A percentile compares a stretch with the other conserved stretches of the same genome.
Conservation (phyloP, 148 eudicot species). For the Pouteria glomerata region DNA sequence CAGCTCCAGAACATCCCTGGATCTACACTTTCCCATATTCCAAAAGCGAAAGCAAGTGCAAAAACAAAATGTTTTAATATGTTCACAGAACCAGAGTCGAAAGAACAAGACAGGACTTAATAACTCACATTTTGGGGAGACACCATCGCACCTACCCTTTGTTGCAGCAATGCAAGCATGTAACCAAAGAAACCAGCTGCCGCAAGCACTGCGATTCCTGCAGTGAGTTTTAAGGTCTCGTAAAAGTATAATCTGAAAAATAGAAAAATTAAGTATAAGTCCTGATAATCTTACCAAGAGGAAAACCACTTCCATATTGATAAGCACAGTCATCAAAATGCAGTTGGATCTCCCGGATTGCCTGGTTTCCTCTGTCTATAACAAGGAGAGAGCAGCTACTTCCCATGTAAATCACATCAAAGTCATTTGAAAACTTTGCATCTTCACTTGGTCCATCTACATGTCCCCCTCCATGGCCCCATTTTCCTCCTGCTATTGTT, state of each 20-base stretch:
- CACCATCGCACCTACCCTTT: conserved; percentile 55
- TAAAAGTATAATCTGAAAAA: conserved; percentile 4
- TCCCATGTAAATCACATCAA: conserved; percentile 90
- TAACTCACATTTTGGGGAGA: conserved; percentile 52
- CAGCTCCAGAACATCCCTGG: not conserved
- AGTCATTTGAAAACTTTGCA: conserved; percentile 95
- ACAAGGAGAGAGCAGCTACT: conserved; percentile 97
- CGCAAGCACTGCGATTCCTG: conserved; percentile 55
- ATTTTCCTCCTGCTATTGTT: conserved; percentile 96
- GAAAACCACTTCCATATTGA: conserved; percentile 88
- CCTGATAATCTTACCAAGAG: conserved; percentile 58
- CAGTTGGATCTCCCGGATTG: conserved; percentile 90
- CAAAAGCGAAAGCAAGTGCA: not conserved
- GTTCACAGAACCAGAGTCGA: not conserved
- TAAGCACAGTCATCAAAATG: conserved; percentile 98
- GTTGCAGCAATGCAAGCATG: conserved; percentile 74
- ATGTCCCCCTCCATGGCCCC: conserved; percentile 74
- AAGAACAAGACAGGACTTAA: not conserved
- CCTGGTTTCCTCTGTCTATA: conserved; percentile 87
- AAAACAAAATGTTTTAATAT: not conserved
- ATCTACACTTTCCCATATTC: not conserved
- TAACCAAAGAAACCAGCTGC: conserved; percentile 85
- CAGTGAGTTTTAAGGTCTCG: conserved; percentile 4
- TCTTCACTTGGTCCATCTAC: conserved; percentile 98
- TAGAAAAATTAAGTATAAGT: not conserved